Conservation (phyloP, 768 basidiomycete genomes). For the Trametes punicea region DNA sequence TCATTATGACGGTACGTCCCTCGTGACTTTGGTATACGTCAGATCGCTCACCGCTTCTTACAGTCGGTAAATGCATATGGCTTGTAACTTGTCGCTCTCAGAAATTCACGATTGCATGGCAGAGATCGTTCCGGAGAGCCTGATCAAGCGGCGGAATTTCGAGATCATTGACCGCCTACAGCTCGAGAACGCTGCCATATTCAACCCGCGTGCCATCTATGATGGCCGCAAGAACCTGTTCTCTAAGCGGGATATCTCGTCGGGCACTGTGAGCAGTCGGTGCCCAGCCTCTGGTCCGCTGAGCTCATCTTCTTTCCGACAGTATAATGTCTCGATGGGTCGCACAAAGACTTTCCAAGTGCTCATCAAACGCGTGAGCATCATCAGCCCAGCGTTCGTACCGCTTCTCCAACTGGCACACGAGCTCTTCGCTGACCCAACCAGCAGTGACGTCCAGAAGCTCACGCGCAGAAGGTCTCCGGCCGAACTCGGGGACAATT, state of each 20-base stretch:
- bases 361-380: conserved; percentile 9
- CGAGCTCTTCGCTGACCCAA: neutral
- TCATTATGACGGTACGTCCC: conserved; percentile 23
- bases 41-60: neutral
- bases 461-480: neutral
- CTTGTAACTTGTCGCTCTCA: neutral
- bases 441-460: conserved; percentile 2
- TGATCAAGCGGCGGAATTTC: conserved; percentile 2
- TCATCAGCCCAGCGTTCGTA: conserved; percentile 8
- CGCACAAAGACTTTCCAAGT: conserved; percentile 1
- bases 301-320: neutral
- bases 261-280: neutral
- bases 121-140: neutral
- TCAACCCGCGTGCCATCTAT: conserved; percentile 16
- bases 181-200: conserved; percentile 2
- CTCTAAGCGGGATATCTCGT: neutral
- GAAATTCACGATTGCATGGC: neutral
- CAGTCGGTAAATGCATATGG: conserved; percentile 9
- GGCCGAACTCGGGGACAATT: neutral
- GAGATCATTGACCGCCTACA: conserved; percentile 16
- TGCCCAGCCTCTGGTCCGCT: too few species aligned
- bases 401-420: neutral
- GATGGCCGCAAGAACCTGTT: conserved; percentile 22
- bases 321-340: conserved; percentile 10
- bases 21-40: neutral